phyloP scores from a whole-genome alignment of 2,329 filamentous ascomycete species.

The Aspergillus persii region DNA sequence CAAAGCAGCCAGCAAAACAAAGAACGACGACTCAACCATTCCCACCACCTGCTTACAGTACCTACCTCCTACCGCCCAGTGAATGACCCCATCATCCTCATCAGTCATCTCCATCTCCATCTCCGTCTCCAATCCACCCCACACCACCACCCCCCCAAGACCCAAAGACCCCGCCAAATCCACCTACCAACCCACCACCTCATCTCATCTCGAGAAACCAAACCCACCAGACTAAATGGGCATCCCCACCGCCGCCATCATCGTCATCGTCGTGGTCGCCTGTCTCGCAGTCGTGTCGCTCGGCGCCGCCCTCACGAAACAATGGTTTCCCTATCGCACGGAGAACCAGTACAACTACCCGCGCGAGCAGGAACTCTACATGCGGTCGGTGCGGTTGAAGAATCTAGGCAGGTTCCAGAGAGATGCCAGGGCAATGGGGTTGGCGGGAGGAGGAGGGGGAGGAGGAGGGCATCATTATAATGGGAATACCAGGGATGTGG shows the following conservation, averaged over 20 bases:
- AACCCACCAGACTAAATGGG: slow-evolving; percentile 14
- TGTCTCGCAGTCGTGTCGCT: slow-evolving; percentile 30
- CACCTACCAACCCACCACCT: not conserved
- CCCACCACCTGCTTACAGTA: too few species aligned
- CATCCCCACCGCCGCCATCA: slow-evolving; percentile 24
- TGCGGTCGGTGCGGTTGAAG: slow-evolving; percentile 30
- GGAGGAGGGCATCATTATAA: not conserved
- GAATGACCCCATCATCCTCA: not conserved
- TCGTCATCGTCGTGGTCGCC: slow-evolving; percentile 33
- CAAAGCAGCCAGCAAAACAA: not conserved
- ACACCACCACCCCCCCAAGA: not conserved
- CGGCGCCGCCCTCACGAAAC: slow-evolving; percentile 29
- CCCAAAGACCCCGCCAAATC: too few species aligned
- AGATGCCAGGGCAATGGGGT: slow-evolving; percentile 14
- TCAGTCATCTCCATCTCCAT: not conserved
- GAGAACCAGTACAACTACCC: slow-evolving; percentile 18
- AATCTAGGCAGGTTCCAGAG: slow-evolving; percentile 24
- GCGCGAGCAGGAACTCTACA: slow-evolving; percentile 32
- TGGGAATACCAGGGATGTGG: slow-evolving; percentile 5
- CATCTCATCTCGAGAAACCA: not conserved
- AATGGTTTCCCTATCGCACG: slow-evolving; percentile 22
- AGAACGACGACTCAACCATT: not conserved
- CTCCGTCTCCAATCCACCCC: too few species aligned
- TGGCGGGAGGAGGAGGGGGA: too few species aligned
- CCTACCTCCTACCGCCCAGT: not conserved